Base-by-base conservation (phyloP, 208 protist genomes). In the Naegleria fowleri region DNA sequence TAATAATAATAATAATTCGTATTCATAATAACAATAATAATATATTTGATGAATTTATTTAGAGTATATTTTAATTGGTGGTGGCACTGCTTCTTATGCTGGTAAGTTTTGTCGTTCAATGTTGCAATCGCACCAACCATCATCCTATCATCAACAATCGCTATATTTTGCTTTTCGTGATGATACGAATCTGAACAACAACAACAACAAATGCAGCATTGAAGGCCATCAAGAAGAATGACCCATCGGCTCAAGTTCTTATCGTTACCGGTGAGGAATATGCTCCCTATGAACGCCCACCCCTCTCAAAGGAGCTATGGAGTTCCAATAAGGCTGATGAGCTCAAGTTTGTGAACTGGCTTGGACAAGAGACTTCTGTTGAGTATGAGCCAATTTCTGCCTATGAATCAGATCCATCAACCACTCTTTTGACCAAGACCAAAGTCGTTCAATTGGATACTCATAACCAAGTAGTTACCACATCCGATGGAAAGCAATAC, bases 51-150 rank as follows among this genome's bases (percentile, higher is more conserved):
- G 43, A 48, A 48, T 48, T 48, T 48, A 48, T 48, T 36, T 79
- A 79, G 67, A 89, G 25, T 89, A 89, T 41, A n/a, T 89, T 13
- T 89, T 89, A 89, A 41, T 89, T 11, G 86, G 86, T 67, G 86
- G 86, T 33, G 86, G 86, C 7, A 89, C 86, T n/a, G 41, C 86
- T 19, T 39, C 25, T 16, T 89, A 89, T 29, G 39, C 25, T 58
- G 55, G 55, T 67, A 67, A 67, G 55, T 67, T 67, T 67, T 29
- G 55, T 67, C 22, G 11, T 22, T n/a, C 11, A 67, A 29, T 19
- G 22, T 0, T 48, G 43, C 7, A 9, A 1, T 48, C 43, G 43
- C 7, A 48, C 43, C 43, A 48, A 48, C 43, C 43, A 7, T 48
- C 43, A n/a, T n/a, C n/a, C n/a, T n/a, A n/a, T n/a, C n/a, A n/a